Evolutionary conservation across 2,329 filamentous ascomycete species (phyloP), one percentile per base, ranked within the genome.

Genomic region (Orbilia blumenaviensis): DNA sequence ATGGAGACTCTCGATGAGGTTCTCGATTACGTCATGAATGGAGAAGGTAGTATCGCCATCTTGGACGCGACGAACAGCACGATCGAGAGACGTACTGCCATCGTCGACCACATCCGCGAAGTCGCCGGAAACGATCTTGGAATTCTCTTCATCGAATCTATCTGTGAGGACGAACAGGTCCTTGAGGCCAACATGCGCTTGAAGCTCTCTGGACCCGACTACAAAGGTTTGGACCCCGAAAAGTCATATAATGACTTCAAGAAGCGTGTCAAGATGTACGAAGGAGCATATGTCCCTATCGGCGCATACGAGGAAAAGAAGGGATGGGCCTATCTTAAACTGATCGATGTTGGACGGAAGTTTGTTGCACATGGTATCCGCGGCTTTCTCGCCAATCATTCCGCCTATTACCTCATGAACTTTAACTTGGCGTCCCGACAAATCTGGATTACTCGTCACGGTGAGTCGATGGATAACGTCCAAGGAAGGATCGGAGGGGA

Each of bases 11-110:
- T 98, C 60, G 92, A 99, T 80, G 95, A 99, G 81, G 86, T 98
- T 7, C 84, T 99, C 52, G 91, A 97, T 80, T 99, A 96, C 82
- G 89, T 99, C 9, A 85, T 98, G 34, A 86, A 90, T 23, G 87
- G 90, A 64, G 92, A 91, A 27, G 95, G 95, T 52, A 92, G 93
- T 29, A 92, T 98, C 8, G 95, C 95, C 38, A 98, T 99, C 78
- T 88, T 99, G 10, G 95, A 99, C 83, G 95, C 95, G 6, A 99
- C 95, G 6, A 99, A 99, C 84, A 97, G 94, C 84, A 99, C 95
- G 0, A 87, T 96, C 58, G 88, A 92, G 78, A 90, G 95, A 38
- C 89, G 95, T 58, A 90, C 94, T 83, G 87, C 91, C 25, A 88
- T 99, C 66, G 93, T 96, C 80, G 88, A 94, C 76, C 91, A 89